Percentiles rank a stretch among this genome's conserved stretches.
These are phyloP conservation scores for Podaxis sp. DNA, from an alignment of 768 basidiomycete genomes.

Conservation along the genomic window DNA sequence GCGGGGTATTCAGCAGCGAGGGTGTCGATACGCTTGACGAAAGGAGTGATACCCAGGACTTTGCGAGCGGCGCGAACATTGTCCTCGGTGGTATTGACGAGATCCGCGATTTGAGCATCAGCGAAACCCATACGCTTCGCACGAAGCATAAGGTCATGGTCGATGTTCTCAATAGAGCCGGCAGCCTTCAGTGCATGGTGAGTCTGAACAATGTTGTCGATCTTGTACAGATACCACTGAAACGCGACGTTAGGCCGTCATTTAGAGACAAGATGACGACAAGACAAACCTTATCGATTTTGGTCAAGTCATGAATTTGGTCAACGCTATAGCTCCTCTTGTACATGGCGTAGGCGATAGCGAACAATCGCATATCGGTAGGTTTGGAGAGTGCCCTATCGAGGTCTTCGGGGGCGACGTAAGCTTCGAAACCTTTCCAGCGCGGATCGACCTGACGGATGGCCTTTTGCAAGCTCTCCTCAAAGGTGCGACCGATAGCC, in stretches of 20 bases:
- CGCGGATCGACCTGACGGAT: conserved; percentile 96
- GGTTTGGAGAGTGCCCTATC: conserved; percentile 76
- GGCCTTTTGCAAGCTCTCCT: conserved; percentile 97
- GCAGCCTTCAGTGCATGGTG: conserved; percentile 69
- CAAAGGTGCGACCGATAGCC: conserved; percentile 99
- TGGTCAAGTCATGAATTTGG: conserved; percentile 86
- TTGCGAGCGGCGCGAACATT: conserved; percentile 83
- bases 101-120: conserved; percentile 85
- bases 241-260: background rate
- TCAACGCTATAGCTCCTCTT: conserved; percentile 90
- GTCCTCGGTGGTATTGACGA: conserved; percentile 70
- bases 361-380: conserved; percentile 95
- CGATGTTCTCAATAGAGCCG: conserved; percentile 63
- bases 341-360: conserved; percentile 97
- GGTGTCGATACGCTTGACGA: conserved; percentile 99
- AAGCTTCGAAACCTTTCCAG: conserved; percentile 97
- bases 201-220: conserved; percentile 96
- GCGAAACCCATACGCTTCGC: conserved; percentile 97
- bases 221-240: conserved; percentile 98
- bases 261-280: background rate
- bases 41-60: conserved; percentile 83
- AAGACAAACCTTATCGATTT: conserved; percentile 84
- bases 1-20: conserved; percentile 98
- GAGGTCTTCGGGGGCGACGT: conserved; percentile 81
- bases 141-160: conserved; percentile 72